A percentile compares a stretch with the other conserved stretches of the same genome.
phyloP scores from a whole-genome alignment of 202 grass and related monocot genomes.

The Schoenoplectus tabernaemontani region DNA sequence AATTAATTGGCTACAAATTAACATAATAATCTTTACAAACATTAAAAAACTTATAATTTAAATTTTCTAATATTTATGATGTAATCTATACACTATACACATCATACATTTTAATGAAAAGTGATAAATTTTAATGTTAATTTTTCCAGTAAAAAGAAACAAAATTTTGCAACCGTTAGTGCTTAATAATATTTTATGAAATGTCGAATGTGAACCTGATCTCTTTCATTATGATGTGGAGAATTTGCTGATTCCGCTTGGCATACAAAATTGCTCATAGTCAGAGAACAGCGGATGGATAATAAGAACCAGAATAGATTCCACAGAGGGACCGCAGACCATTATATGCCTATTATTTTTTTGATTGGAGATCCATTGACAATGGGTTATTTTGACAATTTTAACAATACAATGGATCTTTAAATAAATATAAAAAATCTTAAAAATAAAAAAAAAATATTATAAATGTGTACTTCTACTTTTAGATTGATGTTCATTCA shows the following conservation, averaged over 20 bases:
- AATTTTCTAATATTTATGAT: background rate
- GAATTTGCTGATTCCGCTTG: background rate
- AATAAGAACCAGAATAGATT: constrained; percentile 5
- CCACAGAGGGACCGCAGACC: background rate
- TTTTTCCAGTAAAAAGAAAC: background rate
- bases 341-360: no score
- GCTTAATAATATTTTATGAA: background rate
- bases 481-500: no score
- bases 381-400: no score
- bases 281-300: background rate
- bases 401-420: no score
- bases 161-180: background rate
- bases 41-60: background rate
- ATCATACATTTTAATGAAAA: background rate
- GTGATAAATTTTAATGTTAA: background rate
- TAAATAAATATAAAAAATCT: no score
- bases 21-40: background rate
- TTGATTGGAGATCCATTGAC: no score
- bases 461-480: no score
- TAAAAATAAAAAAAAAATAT: no score
- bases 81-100: background rate
- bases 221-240: background rate
- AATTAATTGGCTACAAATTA: background rate
- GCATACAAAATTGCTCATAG: background rate
- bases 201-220: no score